These are phyloP conservation scores for Schizopora paradoxa DNA, from an alignment of 1,284 basidiomycete genomes.

Conservation along the genomic window DNA sequence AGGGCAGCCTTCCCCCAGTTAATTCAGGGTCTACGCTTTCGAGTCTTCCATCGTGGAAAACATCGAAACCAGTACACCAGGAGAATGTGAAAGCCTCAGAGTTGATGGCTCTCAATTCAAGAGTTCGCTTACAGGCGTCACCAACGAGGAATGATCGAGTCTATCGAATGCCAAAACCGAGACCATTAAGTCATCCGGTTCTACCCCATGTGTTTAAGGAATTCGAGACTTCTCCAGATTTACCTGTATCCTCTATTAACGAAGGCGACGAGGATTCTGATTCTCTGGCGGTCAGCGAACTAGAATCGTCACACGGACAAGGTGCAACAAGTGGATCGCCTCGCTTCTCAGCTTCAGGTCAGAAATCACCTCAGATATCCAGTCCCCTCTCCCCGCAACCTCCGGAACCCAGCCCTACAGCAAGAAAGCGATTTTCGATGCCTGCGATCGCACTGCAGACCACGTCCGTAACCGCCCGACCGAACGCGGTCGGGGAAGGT, in stretches of 20 bases:
- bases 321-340: neutral
- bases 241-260: neutral
- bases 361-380: too few species aligned
- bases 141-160: slow-evolving; percentile 4
- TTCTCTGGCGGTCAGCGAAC: neutral
- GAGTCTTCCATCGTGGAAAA: slow-evolving; percentile 38
- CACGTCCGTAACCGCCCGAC: slow-evolving; percentile 60
- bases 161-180: slow-evolving; percentile 10
- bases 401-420: slow-evolving; percentile 54
- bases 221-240: neutral
- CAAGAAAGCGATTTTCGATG: slow-evolving; percentile 64
- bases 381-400: neutral
- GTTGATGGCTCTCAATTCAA: slow-evolving; percentile 45
- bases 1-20: slow-evolving; percentile 14
- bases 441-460: slow-evolving; percentile 70
- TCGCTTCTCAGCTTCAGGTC: neutral
- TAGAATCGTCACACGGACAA: neutral
- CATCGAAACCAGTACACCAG: slow-evolving; percentile 11
- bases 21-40: slow-evolving; percentile 35
- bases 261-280: neutral
- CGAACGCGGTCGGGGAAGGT: slow-evolving; percentile 34
- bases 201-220: slow-evolving; percentile 14
- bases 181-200: slow-evolving; percentile 16
- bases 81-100: slow-evolving; percentile 7
- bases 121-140: slow-evolving; percentile 21